Conservation (phyloP, 1,139 yeast genomes). For the Suhomyces kunorum region DNA sequence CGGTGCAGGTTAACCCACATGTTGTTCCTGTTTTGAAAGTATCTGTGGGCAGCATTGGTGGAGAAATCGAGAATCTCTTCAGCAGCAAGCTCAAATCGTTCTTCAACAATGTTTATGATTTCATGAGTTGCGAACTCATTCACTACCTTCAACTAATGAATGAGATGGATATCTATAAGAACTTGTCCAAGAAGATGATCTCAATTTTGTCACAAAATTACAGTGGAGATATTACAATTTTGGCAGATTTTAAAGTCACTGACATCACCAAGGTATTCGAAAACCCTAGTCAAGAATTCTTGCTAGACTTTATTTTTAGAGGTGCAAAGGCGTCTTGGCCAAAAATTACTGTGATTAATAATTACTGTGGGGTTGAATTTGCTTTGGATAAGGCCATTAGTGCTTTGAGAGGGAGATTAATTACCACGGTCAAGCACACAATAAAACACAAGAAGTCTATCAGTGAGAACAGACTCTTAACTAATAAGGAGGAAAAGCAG, state of each 20-base stretch:
- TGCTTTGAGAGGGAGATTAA: slow-evolving; percentile 62
- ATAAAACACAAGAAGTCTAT: slow-evolving; percentile 16
- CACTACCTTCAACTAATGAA: slow-evolving; percentile 73
- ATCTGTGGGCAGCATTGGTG: slow-evolving; percentile 70
- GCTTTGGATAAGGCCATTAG: slow-evolving; percentile 80
- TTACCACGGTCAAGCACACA: slow-evolving; percentile 37
- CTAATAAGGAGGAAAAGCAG: slow-evolving; percentile 1
- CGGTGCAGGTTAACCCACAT: slow-evolving; percentile 96
- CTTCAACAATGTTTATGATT: slow-evolving; percentile 58
- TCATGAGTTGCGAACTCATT: slow-evolving; percentile 67
- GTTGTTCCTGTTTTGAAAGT: slow-evolving; percentile 81
- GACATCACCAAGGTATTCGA: slow-evolving; percentile 66
- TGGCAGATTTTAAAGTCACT: slow-evolving; percentile 66
- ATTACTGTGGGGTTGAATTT: slow-evolving; percentile 88
- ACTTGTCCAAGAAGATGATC: slow-evolving; percentile 67
- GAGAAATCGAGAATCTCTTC: slow-evolving; percentile 61
- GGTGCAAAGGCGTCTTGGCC: slow-evolving; percentile 97
- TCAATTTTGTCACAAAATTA: slow-evolving; percentile 83
- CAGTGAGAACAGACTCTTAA: slow-evolving; percentile 7
- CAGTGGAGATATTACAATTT: slow-evolving; percentile 89
- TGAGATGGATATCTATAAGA: slow-evolving; percentile 75
- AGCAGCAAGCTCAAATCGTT: slow-evolving; percentile 56
- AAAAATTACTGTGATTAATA: slow-evolving; percentile 74
- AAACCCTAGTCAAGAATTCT: slow-evolving; percentile 78
- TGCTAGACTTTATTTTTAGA: slow-evolving; percentile 67